Evolutionary conservation across 2,329 filamentous ascomycete genomes (phyloP), one percentile per base, ranked within the genome.

Genomic region (Pseudogymnoascus verrucosus): DNA sequence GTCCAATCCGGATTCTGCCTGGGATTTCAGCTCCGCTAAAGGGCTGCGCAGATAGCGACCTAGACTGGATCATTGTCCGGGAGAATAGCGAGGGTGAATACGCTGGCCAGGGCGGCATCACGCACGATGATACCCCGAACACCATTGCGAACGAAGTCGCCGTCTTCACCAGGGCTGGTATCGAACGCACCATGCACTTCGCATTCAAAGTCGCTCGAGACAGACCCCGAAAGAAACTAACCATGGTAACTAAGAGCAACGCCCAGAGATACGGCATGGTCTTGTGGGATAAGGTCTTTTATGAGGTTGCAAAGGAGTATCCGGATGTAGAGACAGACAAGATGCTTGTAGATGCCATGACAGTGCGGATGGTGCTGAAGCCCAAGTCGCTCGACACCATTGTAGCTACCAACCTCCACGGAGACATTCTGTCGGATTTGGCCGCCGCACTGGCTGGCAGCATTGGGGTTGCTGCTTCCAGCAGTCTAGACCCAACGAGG

Each of bases 391-490:
- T 87, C 4, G 84, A 87, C 67, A 86, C 83, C 0, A 82, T 87
- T 64, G 84, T 87, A 23, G 84, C 83, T 1, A 85, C 82, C 1
- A 87, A 87, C 68, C 70, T 86, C 66, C 77, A 79, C 64, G 85
- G 84, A 14, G 86, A 89, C 64, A 88, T 89, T 59, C 79, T 90
- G 4, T 88, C 85, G 0, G 87, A 90, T 69, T 77, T 90, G 16
- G 87, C 87, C 3, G 87, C 87, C 8, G 85, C 86, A 0, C 76
- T 89, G 12, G 86, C 87, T 2, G 87, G 87, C 0, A 87, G 83
- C 2, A 89, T 89, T 64, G 87, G 87, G 10, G 88, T 90, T 63
- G 87, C 87, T 3, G 86, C 87, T 2, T 88, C 86, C 0, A 84
- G 80, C 47, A 89, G 88, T 68, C 77, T 89, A 1, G 86, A 89